Evolutionary conservation across 2,329 filamentous ascomycete species (phyloP).

Genomic region (Ophiostoma ips): DNA sequence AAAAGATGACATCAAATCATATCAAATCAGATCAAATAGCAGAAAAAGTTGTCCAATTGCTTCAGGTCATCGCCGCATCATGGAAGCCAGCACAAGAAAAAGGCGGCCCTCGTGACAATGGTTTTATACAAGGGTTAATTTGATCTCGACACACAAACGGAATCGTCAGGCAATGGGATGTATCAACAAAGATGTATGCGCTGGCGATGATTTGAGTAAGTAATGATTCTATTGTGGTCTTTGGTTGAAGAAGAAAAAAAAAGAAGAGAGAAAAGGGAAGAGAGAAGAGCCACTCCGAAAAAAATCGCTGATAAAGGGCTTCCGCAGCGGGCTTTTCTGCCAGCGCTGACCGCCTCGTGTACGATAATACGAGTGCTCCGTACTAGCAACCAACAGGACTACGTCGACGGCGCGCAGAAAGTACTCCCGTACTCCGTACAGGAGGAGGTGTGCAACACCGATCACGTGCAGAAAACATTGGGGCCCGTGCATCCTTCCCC

Average conservation of each 20-base stretch:
- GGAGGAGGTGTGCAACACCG: background rate
- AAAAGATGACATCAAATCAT: no score
- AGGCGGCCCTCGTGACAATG: slow-evolving; percentile 54
- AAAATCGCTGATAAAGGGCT: background rate
- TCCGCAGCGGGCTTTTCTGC: background rate
- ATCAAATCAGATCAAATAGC: background rate
- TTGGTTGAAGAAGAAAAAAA: slow-evolving; percentile 15
- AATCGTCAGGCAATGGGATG: slow-evolving; percentile 32
- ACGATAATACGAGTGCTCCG: no score
- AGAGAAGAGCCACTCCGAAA: background rate
- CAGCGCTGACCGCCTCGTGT: background rate
- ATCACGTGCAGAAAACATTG: background rate
- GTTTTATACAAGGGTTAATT: slow-evolving; percentile 47
- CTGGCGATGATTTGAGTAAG: slow-evolving; percentile 24
- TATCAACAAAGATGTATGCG: slow-evolving; percentile 17
- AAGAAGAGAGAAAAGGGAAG: slow-evolving; percentile 10
- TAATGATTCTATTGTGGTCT: slow-evolving; percentile 19
- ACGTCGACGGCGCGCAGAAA: background rate
- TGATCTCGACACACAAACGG: slow-evolving; percentile 45
- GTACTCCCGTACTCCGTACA: background rate
- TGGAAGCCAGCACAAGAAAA: slow-evolving; percentile 38
- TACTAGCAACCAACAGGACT: no score
- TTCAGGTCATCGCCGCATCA: slow-evolving; percentile 57
- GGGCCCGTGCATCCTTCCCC: background rate
- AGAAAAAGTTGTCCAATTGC: slow-evolving; percentile 36